Percentiles rank a stretch among this genome's conserved stretches.
phyloP scores from a whole-genome alignment of 345 rosid species.

The Noccaea bulbosa region DNA sequence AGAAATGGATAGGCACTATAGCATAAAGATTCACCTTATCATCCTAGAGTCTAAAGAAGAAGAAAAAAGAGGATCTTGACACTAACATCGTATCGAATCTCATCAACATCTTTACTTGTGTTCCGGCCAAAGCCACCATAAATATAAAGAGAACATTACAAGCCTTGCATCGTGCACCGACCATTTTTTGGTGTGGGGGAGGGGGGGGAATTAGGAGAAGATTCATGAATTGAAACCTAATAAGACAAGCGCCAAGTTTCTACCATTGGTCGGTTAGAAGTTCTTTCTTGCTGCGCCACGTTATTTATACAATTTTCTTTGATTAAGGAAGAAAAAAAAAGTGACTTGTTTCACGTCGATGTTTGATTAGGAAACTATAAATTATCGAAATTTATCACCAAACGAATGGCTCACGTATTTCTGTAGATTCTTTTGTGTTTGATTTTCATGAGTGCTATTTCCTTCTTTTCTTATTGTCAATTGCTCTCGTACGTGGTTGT shows the following conservation, averaged over 20 bases:
- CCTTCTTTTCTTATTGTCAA: slow-evolving; percentile 9
- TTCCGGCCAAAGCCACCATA: slow-evolving; percentile 35
- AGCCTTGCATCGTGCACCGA: slow-evolving; percentile 45
- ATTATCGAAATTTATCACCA: slow-evolving; percentile 13
- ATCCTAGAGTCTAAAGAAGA: slow-evolving; percentile 28
- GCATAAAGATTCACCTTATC: slow-evolving; percentile 47
- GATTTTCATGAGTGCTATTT: slow-evolving; percentile 19
- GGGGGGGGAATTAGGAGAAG: slow-evolving; percentile 18
- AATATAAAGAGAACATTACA: slow-evolving; percentile 24
- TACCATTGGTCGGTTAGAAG: slow-evolving; percentile 24
- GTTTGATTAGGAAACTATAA: neutral
- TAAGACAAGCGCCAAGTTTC: slow-evolving; percentile 34
- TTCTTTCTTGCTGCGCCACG: slow-evolving; percentile 30
- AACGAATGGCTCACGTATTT: neutral
- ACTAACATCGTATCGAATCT: slow-evolving; percentile 36
- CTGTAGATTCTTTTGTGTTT: neutral
- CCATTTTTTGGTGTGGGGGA: no score
- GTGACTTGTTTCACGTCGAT: slow-evolving; percentile 8
- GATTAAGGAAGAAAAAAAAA: neutral
- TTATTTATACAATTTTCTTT: neutral
- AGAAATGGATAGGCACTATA: slow-evolving; percentile 48
- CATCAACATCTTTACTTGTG: slow-evolving; percentile 36
- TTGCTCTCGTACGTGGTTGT: neutral
- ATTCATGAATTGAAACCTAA: slow-evolving; percentile 37
- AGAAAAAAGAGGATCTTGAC: slow-evolving; percentile 33